Base-by-base conservation (phyloP, 331 rosid genomes). In the Dryas integrifolia region DNA sequence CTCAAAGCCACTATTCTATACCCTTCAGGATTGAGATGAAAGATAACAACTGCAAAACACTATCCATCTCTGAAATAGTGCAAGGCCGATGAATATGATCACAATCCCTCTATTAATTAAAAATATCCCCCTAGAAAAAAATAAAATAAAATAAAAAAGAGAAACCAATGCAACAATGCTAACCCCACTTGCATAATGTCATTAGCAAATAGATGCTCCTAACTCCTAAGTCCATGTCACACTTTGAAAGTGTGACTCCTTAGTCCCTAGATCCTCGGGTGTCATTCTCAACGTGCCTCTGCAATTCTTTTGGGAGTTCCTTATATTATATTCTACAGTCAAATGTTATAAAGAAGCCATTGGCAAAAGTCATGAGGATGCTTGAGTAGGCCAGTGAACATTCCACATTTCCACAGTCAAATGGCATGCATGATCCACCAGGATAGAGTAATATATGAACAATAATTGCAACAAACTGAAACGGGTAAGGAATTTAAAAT, bases 241-340 rank as follows among this genome's bases (percentile, higher is more conserved):
- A 51, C 73, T 58, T 46, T 72, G 45, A 72, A n/a, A n/a, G n/a
- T n/a, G 35, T 30, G 2, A 30, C 35, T 30, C 35, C 35, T 30
- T 59, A 44, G 5, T 72, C 57, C 68, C 68, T 59, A 47, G 66
- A 59, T 72, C 68, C 57, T 72, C 47, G 76, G 68, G 46, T 46
- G 66, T 35, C 68, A 30, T 59, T 72, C 68, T 72, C 68, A 67
- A 43, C 39, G 11, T 50, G 55, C 65, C 15, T 11, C 15, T 35
- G 35, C 35, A 30, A 30, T 30, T 30, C 35, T 30, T 30, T 30
- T 30, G 2, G 35, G 35, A 30, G 35, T 30, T 30, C 35, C 43
- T 12, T 5, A 7, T 35, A 12, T 59, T 12, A 26, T 59, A 59
- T 35, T 0, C 14, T 2, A 5, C 8, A 59, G 46, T 18, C 74